Evolutionary conservation across 768 basidiomycete species (phyloP), one percentile per base, ranked within the genome.

Genomic region (Lactifluus subvellereus): DNA sequence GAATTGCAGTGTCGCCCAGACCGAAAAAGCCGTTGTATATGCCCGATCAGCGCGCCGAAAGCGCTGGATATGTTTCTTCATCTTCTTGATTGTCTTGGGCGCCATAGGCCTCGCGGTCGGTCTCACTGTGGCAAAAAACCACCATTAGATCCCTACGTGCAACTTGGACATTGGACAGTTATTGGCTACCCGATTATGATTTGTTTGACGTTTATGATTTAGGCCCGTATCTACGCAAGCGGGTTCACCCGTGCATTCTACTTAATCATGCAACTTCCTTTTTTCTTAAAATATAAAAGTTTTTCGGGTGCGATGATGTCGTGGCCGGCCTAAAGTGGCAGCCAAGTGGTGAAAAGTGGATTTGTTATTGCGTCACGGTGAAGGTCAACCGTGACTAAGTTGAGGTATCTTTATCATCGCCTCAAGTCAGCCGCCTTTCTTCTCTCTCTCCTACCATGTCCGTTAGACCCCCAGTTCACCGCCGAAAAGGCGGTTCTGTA

Each of bases 41-140:
- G 89, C 89, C 0, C 78, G 85, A 13, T 74, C 79, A 30, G 89
- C 90, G 9, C 83, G 94, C 61, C 85, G 83, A 70, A 91, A 87
- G 75, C 85, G 91, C 64, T 91, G 89, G 89, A 89, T 89, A 75
- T 94, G 90, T 74, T 92, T 94, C 73, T 75, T 80, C 69, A 77
- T 89, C 54, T 72, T 79, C 57, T 64, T 92, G 32, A 63, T 84
- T 59, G 74, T 88, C 64, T 65, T 82, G 57, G 77, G 76, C 57
- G 78, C 88, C 65, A 73, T 89, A 52, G 90, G 77, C 0, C 73
- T 86, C 57, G 82, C 83, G 47, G 77, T 88, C 53, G 86, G 79
- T 27, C 74, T 87, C 27, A 75, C 54, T 9, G 68, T 72, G 55
- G 64, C 66, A 42, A 64, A 66, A 8, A 6, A 9, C 4, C 9